phyloP scores from a whole-genome alignment of 2,329 filamentous ascomycete genomes.

The Sporothrix brunneoviolacea region DNA sequence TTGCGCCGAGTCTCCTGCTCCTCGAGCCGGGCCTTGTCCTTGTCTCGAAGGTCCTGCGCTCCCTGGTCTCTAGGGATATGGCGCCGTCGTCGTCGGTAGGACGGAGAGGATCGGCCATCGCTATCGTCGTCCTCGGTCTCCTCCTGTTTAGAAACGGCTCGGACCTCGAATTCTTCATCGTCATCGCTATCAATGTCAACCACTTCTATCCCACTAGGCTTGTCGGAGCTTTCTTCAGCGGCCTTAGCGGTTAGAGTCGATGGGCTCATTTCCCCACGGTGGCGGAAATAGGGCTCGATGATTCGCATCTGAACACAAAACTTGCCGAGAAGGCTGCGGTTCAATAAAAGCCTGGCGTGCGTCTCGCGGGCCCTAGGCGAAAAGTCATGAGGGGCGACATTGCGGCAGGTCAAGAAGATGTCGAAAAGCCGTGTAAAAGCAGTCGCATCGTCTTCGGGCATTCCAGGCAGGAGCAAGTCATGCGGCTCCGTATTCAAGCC shows the following conservation, averaged over 20 bases:
- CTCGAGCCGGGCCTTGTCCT: slow-evolving; percentile 45
- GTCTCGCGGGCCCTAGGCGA: slow-evolving; percentile 6
- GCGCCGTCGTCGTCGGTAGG: slow-evolving; percentile 41
- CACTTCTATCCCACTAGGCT: not conserved
- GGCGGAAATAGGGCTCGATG: slow-evolving; percentile 17
- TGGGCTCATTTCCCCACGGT: not conserved
- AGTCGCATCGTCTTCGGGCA: slow-evolving; percentile 4
- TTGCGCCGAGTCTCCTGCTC: slow-evolving; percentile 48
- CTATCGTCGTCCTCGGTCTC: slow-evolving; percentile 10
- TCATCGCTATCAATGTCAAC: slow-evolving; percentile 3
- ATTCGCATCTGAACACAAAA: slow-evolving; percentile 21
- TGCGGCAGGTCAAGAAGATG: slow-evolving; percentile 16
- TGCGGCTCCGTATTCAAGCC: not conserved
- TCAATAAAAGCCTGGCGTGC: slow-evolving; percentile 10
- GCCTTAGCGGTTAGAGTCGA: not conserved
- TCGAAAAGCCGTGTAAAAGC: slow-evolving; percentile 21
- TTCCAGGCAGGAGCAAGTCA: not conserved
- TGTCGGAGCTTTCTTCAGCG: not conserved
- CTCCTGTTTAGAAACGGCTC: too few relatives aligned
- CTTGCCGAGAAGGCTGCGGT: slow-evolving; percentile 11
- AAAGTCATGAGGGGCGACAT: not conserved
- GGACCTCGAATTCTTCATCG: slow-evolving; percentile 9
- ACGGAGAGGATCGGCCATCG: slow-evolving; percentile 13
- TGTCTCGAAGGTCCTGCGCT: slow-evolving; percentile 48
- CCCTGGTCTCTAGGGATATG: slow-evolving; percentile 41